Conservation (phyloP, 139 green algal genomes). For the Auxenochlorella pyrenoidosa region DNA sequence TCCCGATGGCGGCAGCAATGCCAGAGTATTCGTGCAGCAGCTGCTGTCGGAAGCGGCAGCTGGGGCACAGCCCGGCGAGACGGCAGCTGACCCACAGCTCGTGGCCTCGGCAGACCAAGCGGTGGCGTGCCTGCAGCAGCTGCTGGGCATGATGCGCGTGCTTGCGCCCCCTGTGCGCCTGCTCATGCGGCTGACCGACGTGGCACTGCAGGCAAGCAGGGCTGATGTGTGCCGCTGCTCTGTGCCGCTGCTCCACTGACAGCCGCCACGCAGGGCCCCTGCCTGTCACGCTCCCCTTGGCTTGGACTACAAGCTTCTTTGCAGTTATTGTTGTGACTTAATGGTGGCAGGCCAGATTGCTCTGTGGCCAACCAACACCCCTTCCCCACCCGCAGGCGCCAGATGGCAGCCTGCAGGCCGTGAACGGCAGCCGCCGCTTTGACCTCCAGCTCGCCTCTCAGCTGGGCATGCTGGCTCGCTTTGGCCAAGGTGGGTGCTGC, state of each 20-base stretch:
- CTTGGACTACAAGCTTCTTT: no score
- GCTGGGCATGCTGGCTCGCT: background rate
- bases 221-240: background rate
- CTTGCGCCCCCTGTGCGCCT: slow-evolving; percentile 22
- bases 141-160: slow-evolving; percentile 34
- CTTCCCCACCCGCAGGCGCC: no score
- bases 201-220: slow-evolving; percentile 15
- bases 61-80: background rate
- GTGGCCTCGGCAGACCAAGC: background rate
- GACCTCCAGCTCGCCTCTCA: background rate
- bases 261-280: no score
- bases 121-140: slow-evolving; percentile 15
- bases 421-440: slow-evolving; percentile 20
- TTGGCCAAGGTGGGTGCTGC: background rate
- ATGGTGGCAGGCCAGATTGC: no score
- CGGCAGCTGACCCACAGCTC: background rate
- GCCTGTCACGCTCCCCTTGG: no score
- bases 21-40: background rate
- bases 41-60: background rate
- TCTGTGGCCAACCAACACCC: no score
- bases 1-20: background rate
- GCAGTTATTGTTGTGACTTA: no score
- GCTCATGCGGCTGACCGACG: slow-evolving; percentile 16
- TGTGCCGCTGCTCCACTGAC: no score
- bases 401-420: background rate